Evolutionary conservation across 257 asterid species (phyloP), one percentile per base, ranked within the genome.

Genomic region (Galeopsis tetrahit): DNA sequence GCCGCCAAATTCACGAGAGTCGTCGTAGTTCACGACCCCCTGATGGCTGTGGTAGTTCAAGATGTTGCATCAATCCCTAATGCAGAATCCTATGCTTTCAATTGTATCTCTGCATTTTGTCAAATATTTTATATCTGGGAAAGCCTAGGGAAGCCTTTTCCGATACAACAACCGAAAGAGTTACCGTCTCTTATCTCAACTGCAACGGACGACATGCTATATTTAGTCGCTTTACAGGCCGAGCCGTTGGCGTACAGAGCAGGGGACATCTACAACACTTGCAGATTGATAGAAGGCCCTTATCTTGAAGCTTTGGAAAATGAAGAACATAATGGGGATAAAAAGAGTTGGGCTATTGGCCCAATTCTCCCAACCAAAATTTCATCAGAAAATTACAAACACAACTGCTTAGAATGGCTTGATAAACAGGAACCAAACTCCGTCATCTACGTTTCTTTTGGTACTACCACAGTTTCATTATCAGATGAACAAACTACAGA

Each of bases 31-130:
- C 86, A 84, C 7, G 94, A 88, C 44, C 55, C 66, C 28, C 32
- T 80, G 63, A 82, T 88, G 80, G 64, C 87, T 0, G 57, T 5
- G 2, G 82, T 78, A 48, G 91, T 88, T 48, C 94, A 84, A 61
- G 94, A 85, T 43, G 85, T 79, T 15, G 15, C 35, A 10, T 76
- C 82, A 0, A 52, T 85, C 3, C 74, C 72, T 0, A 86, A 86
- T 36, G 90, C 86, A 0, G 92, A 86, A 42, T 83, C 89, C 49
- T 89, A 85, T 15, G 67, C 70, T 0, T 79, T 85, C 75, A 78
- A 81, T 44, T 76, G 88, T 40, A 48, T 77, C 21, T 79, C 91
- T 2, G 87, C 83, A 0, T 80, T 79, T 57, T 69, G 73, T 28
- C 40, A 33, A 46, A 61, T 68, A 15, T 48, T 46, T 3, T 49